These are phyloP conservation scores for Biscutella laevigata DNA, from an alignment of 441 rosid genomes.

Conservation along the genomic window DNA sequence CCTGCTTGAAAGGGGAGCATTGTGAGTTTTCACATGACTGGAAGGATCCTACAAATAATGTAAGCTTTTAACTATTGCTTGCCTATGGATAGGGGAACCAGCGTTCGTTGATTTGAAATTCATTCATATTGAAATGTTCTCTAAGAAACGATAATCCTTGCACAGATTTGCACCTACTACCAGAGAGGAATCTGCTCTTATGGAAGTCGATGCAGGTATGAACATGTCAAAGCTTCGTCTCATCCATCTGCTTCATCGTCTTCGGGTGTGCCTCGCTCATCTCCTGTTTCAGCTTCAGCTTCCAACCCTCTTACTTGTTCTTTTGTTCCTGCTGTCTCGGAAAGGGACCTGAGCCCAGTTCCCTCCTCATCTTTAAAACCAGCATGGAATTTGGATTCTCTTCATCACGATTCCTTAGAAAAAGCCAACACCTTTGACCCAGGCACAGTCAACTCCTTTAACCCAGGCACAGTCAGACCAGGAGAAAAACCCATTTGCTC, in stretches of 20 bases:
- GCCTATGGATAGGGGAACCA: not conserved
- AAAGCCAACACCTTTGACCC: slow-evolving; percentile 55
- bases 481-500: slow-evolving; percentile 69
- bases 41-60: slow-evolving; percentile 81
- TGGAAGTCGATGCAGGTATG: slow-evolving; percentile 85
- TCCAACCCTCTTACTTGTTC: slow-evolving; percentile 24
- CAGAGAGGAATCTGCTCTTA: slow-evolving; percentile 79
- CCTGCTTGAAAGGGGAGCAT: slow-evolving; percentile 91
- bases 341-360: slow-evolving; percentile 23
- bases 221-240: slow-evolving; percentile 56
- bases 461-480: slow-evolving; percentile 46
- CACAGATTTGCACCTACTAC: slow-evolving; percentile 78
- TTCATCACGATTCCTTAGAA: slow-evolving; percentile 37
- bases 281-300: slow-evolving; percentile 27
- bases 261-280: slow-evolving; percentile 28
- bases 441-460: slow-evolving; percentile 53
- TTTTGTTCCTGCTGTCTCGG: slow-evolving; percentile 35
- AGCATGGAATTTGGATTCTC: slow-evolving; percentile 40
- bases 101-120: not conserved
- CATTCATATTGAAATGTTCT: not conserved
- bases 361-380: slow-evolving; percentile 22
- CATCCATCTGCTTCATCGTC: slow-evolving; percentile 52
- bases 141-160: slow-evolving; percentile 7
- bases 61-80: slow-evolving; percentile 19
- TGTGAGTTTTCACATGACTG: slow-evolving; percentile 91